Base-by-base conservation (phyloP, 805 yeast species). In the Isabelozyma pseudorhagii region DNA sequence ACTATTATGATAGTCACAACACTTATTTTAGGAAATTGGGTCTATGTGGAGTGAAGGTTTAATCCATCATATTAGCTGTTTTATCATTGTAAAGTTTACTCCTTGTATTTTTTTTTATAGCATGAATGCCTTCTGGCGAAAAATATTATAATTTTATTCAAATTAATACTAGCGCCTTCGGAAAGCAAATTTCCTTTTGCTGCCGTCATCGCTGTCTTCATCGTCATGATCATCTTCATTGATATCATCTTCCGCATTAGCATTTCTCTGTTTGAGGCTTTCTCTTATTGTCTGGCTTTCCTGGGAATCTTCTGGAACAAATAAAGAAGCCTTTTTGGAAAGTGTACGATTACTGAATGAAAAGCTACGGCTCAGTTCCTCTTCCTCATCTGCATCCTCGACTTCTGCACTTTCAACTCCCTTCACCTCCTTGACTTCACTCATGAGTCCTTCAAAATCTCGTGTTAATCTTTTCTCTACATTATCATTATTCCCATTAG, bases 21-120 rank as follows among this genome's bases (percentile, higher is more conserved):
- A 67, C 72, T 8, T 73, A 73, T 50, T 72, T 73, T 49, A 62
- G 77, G 44, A 59, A 52, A 29, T 48, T 72, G 60, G 77, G 77
- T 0, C 50, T 63, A 5, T 69, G 74, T 52, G 67, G 72, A 14
- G 39, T 40, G 13, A 45, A 34, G 15, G 18, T 41, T n/a, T 40
- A 41, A 6, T 21, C 25, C 17, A 15, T 15, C 17, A 15, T 15
- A 15, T 15, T 15, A 15, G 2, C 17, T 15, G 17, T 15, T 15
- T 15, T 15, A 15, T 15, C 17, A 15, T 15, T 15, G 17, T 15
- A 15, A 15, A 15, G 17, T 15, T 15, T 15, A 25, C 18, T 44
- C 27, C 34, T 8, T 42, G 38, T 25, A 25, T 13, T 29, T 45
- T 29, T 45, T 36, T 28, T 15, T 44, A 7, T 15, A 38, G 9